These are phyloP conservation scores for Pestalotiopsis sp. DNA, from an alignment of 2,329 filamentous ascomycete species.

Conservation along the genomic window DNA sequence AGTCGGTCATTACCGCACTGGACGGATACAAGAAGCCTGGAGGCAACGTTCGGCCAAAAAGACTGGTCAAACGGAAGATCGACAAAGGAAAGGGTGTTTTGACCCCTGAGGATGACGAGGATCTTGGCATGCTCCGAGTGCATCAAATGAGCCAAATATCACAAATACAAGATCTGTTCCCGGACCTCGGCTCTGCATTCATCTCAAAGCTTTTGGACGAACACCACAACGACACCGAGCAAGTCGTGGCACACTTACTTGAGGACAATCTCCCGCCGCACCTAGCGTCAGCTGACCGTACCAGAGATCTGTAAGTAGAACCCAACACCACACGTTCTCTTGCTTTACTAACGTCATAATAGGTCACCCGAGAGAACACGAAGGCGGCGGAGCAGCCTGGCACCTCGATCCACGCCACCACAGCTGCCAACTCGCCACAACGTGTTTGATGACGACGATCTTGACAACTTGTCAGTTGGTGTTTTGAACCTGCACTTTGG, in stretches of 20 bases:
- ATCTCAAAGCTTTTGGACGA: constrained; percentile 78
- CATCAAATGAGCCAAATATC: constrained; percentile 84
- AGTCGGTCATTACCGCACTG: constrained; percentile 63
- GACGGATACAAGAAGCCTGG: constrained; percentile 62
- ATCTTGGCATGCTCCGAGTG: constrained; percentile 62
- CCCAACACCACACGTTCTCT: neutral
- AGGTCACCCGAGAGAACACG: constrained; percentile 30
- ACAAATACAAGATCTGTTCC: constrained; percentile 92
- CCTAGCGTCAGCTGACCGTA: constrained; percentile 65
- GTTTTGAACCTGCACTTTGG: constrained; percentile 77
- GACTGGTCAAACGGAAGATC: constrained; percentile 54
- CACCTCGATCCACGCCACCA: constrained; percentile 62
- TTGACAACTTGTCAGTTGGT: constrained; percentile 71
- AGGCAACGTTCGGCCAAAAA: constrained; percentile 51
- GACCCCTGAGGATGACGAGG: constrained; percentile 37
- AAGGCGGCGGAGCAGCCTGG: constrained; percentile 45
- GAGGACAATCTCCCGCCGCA: constrained; percentile 75
- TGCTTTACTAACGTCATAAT: neutral
- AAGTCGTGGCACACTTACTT: constrained; percentile 79
- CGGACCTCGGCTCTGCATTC: constrained; percentile 82
- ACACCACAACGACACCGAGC: constrained; percentile 76
- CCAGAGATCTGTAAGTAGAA: constrained; percentile 60
- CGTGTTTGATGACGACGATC: constrained; percentile 78
- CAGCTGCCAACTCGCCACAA: constrained; percentile 66
- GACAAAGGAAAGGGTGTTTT: constrained; percentile 67